Base-by-base conservation (phyloP, 805 yeast genomes). In the Candida patagonica region DNA sequence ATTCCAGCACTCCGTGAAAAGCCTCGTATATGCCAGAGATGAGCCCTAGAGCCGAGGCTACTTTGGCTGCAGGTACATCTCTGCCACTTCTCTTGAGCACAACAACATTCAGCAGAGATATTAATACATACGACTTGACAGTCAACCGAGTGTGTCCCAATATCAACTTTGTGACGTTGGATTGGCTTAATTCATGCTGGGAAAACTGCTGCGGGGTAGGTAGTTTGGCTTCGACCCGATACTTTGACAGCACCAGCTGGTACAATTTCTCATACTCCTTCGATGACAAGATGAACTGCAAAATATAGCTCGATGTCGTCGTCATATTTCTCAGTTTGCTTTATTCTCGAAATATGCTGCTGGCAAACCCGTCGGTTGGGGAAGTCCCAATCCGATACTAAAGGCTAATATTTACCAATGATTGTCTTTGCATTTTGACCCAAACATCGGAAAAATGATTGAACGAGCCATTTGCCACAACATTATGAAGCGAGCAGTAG, bases 261-360 rank as follows among this genome's bases (percentile, higher is more conserved):
- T 38, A 27, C 22, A 44, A 39, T 26, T 23, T 35, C 29, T 41
- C 44, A 38, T 51, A 52, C 44, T 54, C 56, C 17, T 42, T 42
- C 24, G 50, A 47, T 6, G 56, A 44, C 24, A 54, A 35, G 8
- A 54, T 26, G 37, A 50, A 54, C 41, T 55, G 51, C 8, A 51
- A 26, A 24, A 41, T 15, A 38, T 53, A 53, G 12, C 50, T 41
- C 5, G 42, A 13, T 12, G 12, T 19, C 13, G 16, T 10, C 10
- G 24, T 4, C 22, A 31, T 31, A 9, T 10, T 20, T 13, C 5
- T 20, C n/a, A 15, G 32, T 30, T 24, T 15, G 3, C 6, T 4
- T 26, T 26, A 26, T 26, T 26, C 29, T 26, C 29, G 29, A 26
- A 26, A 3, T 24, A 12, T n/a, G n/a, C n/a, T n/a, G n/a, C n/a